Evolutionary conservation across 176 grass and related monocot genomes (phyloP), one percentile per base, ranked within the genome.

Genomic region (Hyparrhenia diplandra): DNA sequence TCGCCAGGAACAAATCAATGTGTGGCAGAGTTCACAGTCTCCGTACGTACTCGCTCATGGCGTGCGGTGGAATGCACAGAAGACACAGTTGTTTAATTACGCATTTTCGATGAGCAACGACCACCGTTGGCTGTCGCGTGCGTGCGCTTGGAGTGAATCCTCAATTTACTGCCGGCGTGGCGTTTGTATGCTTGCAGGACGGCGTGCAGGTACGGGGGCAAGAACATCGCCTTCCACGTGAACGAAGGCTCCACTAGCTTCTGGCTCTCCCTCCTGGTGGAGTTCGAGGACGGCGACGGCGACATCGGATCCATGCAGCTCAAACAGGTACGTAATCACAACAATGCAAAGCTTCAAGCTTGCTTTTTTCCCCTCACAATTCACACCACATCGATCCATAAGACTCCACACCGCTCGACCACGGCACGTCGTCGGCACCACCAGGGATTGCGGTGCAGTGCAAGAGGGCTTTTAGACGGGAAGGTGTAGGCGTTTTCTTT

Each of bases 261-360:
- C 85, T 98, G 96, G 96, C 86, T 98, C 28, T 98, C 96, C 27
- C 92, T 98, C 39, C 83, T 98, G 3, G 90, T 98, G 24, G 96
- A 98, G 86, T 98, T 91, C 65, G 92, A 98, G 90, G 90, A 91
- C 80, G 96, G 85, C 11, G 96, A 98, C 84, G 96, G 96, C 13
- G 96, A 98, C 75, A 89, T 98, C 71, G 90, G 96, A 54, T 85
- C 92, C 86, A 91, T 98, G 92, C 92, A 93, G 69, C 87, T 98
- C 16, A 87, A 92, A 85, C 96, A 93, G 84, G 96, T 95, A 89
- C 29, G 0, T 91, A 84, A 35, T 0, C 16, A 20, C 34, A n/a
- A 20, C 28, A 9, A 8, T 36, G n/a, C n/a, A n/a, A n/a, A n/a
- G n/a, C n/a, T n/a, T n/a, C n/a, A n/a, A n/a, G n/a, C n/a, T n/a